Conservation (phyloP, 306 rosid species). For the Lathyrus tuberosus region DNA sequence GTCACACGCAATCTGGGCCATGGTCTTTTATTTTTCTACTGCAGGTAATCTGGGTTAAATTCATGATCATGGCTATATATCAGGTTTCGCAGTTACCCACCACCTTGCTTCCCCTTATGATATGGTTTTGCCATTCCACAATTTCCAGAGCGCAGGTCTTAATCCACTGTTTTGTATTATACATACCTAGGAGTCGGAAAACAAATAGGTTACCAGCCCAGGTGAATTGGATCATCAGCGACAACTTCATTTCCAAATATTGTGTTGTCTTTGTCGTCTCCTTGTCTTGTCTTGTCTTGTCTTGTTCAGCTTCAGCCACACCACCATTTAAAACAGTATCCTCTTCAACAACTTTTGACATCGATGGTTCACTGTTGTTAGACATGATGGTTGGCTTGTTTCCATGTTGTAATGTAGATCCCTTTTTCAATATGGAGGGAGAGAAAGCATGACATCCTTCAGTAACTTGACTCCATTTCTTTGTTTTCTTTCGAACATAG, state of each 20-base stretch:
- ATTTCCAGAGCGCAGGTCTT: conserved; percentile 12
- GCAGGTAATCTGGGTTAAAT: neutral
- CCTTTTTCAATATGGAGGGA: conserved; percentile 28
- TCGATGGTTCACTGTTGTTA: conserved; percentile 31
- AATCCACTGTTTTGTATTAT: neutral
- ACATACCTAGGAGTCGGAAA: neutral
- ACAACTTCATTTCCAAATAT: conserved; percentile 23
- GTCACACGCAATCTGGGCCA: neutral
- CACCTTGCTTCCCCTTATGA: neutral
- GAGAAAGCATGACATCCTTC: conserved; percentile 10
- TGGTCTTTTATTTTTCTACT: neutral
- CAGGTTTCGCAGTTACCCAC: neutral
- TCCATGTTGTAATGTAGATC: conserved; percentile 14
- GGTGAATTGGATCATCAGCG: conserved; percentile 7
- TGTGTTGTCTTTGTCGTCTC: conserved; percentile 30
- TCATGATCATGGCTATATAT: neutral
- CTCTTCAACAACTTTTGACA: conserved; percentile 32
- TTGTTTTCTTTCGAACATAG: conserved; percentile 39
- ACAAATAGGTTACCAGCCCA: conserved; percentile 13
- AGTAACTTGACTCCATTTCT: conserved; percentile 39
- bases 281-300: conserved; percentile 33
- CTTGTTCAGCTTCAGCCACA: conserved; percentile 5
- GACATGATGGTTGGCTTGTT: conserved; percentile 12
- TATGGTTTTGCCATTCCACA: conserved; percentile 18
- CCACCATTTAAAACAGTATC: conserved; percentile 11